Evolutionary conservation across 1,284 basidiomycete genomes (phyloP), one percentile per base, ranked within the genome.

Genomic region (Testicularia cyperi): DNA sequence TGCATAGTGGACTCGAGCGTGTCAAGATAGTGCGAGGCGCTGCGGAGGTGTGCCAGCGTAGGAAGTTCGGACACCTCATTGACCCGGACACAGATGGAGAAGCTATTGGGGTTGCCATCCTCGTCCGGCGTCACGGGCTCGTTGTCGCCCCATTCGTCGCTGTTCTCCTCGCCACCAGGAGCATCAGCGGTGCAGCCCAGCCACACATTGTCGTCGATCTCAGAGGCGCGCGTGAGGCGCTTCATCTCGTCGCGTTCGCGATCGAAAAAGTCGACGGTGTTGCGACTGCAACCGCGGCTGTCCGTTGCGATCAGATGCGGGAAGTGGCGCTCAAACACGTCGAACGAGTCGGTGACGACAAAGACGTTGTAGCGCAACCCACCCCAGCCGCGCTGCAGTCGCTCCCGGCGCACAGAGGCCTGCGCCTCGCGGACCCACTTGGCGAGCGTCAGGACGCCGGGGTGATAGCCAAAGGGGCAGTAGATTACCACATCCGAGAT

Each of bases 401-500:
- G 60, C 18, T 75, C 65, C 15, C 45, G 32, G n/a, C 45, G 65
- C 42, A 62, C 29, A n/a, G 47, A 35, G 15, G 65, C 64, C 28
- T 75, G 73, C 6, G 73, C 73, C 35, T 70, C 62, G 10, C 66
- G 48, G 31, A 74, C 52, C 38, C 63, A 65, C 24, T 54, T 49
- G 31, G 73, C 73, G 5, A 70, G 48, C 14, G 44, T 45, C 18
- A 71, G 37, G 5, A 51, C 67, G 26, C 64, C 68, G 8, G 62
- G 37, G 23, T 71, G 69, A 10, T 67, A 44, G 30, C 74, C 70
- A 15, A 55, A 54, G 22, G 74, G 72, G 31, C 69, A 87, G 78
- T 92, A 94, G 35, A 94, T 80, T 53, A 92, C 84, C 54, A 95
- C 84, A 74, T 95, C 91, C 36, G 88, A 90, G 28, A 95, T 81